Percentiles rank a stretch among this genome's conserved stretches.
phyloP scores from a whole-genome alignment of 140 eudicot genomes.

The Oenanthe javanica region DNA sequence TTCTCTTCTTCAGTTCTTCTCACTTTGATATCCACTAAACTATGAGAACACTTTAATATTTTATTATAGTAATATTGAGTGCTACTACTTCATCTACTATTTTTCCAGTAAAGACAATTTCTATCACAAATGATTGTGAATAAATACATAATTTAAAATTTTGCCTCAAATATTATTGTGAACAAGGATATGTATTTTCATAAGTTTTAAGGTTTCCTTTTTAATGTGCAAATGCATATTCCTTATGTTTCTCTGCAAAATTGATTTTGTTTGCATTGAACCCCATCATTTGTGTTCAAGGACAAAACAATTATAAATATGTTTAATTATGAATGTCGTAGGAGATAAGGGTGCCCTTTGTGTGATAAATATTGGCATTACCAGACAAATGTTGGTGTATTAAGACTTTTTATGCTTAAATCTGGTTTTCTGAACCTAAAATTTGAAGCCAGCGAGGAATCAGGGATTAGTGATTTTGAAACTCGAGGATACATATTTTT shows the following conservation, averaged over 20 bases:
- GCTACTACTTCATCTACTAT: not conserved
- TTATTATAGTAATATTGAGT: too few species aligned
- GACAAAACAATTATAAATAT: too few species aligned
- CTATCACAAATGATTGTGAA: too few species aligned
- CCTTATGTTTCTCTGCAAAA: not conserved
- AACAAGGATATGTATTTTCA: not conserved
- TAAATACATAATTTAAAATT: too few species aligned
- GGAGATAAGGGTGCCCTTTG: not conserved
- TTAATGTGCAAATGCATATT: too few species aligned
- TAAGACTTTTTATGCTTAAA: not conserved
- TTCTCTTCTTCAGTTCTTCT: too few species aligned
- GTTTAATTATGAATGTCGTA: not conserved
- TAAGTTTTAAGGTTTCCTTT: too few species aligned
- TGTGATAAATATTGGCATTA: not conserved
- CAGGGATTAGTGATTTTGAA: not conserved
- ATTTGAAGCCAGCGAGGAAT: not conserved
- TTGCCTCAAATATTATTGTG: not conserved
- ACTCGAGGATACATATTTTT: not conserved
- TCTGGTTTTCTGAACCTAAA: not conserved
- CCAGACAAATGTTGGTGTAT: too few species aligned
- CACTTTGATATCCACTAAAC: too few species aligned
- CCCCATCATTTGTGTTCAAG: not conserved
- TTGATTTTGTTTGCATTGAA: not conserved
- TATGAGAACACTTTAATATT: too few species aligned
- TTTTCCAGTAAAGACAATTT: not conserved